Conservation (phyloP, 75 land plant genomes). For the Pinus taeda region DNA sequence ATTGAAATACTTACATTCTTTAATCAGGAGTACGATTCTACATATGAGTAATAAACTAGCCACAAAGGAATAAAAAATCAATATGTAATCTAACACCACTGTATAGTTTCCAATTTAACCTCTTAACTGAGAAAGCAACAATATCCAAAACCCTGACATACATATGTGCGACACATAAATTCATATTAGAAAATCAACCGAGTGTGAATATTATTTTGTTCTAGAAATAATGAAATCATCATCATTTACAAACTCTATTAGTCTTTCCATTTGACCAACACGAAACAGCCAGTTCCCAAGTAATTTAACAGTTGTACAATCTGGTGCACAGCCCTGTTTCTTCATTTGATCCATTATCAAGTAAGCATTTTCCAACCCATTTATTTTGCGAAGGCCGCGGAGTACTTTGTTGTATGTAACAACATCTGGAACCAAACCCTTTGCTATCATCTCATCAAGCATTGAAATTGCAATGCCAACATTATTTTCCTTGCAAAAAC, state of each 20-base stretch:
- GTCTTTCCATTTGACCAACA: background rate
- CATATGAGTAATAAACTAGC: no score
- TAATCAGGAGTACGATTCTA: no score
- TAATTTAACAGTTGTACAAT: constrained; percentile 46
- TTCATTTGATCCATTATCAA: constrained; percentile 54
- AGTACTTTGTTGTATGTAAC: constrained; percentile 32
- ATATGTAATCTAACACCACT: no score
- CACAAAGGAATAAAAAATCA: no score
- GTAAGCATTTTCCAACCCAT: constrained; percentile 31
- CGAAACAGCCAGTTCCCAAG: constrained; percentile 16
- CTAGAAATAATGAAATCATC: background rate
- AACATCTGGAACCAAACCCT: constrained; percentile 38
- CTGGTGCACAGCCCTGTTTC: constrained; percentile 49
- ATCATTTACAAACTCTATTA: background rate
- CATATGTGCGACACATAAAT: no score
- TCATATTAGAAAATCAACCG: background rate
- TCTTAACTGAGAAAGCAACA: no score
- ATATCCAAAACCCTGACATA: no score
- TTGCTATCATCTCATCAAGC: constrained; percentile 24
- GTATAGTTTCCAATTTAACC: no score
- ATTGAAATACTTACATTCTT: no score
- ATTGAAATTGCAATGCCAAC: constrained; percentile 26
- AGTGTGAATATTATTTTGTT: background rate
- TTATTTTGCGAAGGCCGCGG: constrained; percentile 25
- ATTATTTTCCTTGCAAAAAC: constrained; percentile 32